Base-by-base conservation (phyloP, 2,329 filamentous ascomycete species). In the Scleromitrula shiraiana region DNA sequence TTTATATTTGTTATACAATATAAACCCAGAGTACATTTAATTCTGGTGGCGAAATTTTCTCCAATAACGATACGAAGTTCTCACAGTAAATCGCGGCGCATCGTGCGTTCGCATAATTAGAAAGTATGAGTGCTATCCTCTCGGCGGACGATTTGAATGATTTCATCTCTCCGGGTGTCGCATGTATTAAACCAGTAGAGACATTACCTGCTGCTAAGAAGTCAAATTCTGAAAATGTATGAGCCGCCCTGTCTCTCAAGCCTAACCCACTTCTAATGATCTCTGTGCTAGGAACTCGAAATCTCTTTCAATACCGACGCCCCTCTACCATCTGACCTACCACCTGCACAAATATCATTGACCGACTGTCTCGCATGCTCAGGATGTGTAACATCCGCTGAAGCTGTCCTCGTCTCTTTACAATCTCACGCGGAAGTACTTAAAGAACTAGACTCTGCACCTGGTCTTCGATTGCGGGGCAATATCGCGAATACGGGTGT, bases 281-380 rank as follows among this genome's bases (percentile, higher is more conserved):
- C 27, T 26, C 12, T 30, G 19, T 20, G 10, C 24, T 50, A 61
- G 39, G 53, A 61, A 36, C 85, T 90, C 68, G 89, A 97, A 78
- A 90, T 97, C 55, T 90, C 91, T 48, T 90, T 91, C 58, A 93
- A 96, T 72, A 91, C 94, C 65, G 82, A 87, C 61, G 72, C 83
- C 24, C 67, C 73, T 40, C 63, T 71, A 19, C 63, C 71, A 42
- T 70, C 79, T 49, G 70, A 75, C 36, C 63, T 80, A 53, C 76
- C 81, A 3, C 87, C 90, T 1, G 90, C 91, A 6, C 82, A 95
- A 64, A 97, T 98, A 59, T 96, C 90, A 41, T 78, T 98, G 52
- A 97, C 93, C 6, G 93, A 98, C 68, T 98, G 93, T 63, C 83
- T 98, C 42, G 93, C 93, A 44, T 98, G 93, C 68, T 96, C 93